Evolutionary conservation across 257 asterid species (phyloP), one percentile per base, ranked within the genome.

Genomic region (Gentiana straminea): DNA sequence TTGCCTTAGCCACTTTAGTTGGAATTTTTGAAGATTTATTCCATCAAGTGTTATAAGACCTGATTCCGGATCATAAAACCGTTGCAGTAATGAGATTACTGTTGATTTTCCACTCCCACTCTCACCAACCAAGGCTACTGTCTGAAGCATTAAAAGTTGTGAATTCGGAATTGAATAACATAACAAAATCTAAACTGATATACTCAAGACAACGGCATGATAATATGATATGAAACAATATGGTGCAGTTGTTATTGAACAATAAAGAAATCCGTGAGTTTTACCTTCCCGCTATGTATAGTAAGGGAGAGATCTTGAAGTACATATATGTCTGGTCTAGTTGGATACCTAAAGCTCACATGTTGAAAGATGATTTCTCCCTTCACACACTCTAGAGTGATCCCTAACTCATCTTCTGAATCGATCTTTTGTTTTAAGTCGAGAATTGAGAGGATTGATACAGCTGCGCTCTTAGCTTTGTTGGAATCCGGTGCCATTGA

Each of bases 91-190:
- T 24, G 24, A 24, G 24, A 24, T 24, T 24, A 24, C 24, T 24
- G 24, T 24, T 24, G 24, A 24, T 24, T 24, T 24, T 24, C 24
- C 24, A 24, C 24, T 24, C 24, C 24, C 24, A 24, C 24, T 24
- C 24, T 24, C 24, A 24, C 24, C 24, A 24, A 24, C 24, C 0
- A 24, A 24, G 24, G 24, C 24, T 24, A 24, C 24, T 24, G 24
- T 24, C 24, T n/a, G n/a, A 86, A 76, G 91, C 94, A 86, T 37
- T 80, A 60, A 50, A 86, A 48, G 64, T 76, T 86, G 52, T 81
- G 64, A 12, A 61, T 73, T 62, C 41, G 37, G 7, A 84, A 24
- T 24, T 24, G 24, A 24, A 24, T 24, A 24, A 24, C 24, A 24
- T 24, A 24, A 24, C 24, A 24, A 24, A 24, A 24, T 24, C 24